phyloP scores from a whole-genome alignment of 495 filamentous ascomycete genomes.

The Podospora tetraspora region DNA sequence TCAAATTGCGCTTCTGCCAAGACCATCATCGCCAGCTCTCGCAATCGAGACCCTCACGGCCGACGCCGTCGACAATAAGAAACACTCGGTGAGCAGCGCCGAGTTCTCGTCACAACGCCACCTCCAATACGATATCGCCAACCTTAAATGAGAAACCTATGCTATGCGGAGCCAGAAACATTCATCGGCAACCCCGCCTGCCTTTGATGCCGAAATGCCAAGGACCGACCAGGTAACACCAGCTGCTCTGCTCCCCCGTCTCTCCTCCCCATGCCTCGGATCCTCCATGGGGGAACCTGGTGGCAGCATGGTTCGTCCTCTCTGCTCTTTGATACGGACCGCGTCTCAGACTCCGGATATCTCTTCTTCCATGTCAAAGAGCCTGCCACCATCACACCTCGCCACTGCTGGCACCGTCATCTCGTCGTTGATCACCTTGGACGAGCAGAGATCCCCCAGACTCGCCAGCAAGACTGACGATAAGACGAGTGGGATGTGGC shows the following conservation, averaged over 20 bases:
- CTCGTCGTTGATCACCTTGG: slow-evolving; percentile 1
- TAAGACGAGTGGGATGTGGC: background rate
- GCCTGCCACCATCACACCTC: background rate
- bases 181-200: background rate
- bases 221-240: background rate
- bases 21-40: background rate
- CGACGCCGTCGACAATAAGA: background rate
- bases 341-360: slow-evolving; percentile 24
- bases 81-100: background rate
- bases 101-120: background rate
- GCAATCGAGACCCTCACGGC: background rate
- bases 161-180: background rate
- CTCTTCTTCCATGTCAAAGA: slow-evolving; percentile 10
- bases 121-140: background rate
- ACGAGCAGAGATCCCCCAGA: slow-evolving; percentile 11
- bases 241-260: background rate
- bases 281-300: slow-evolving; percentile 1
- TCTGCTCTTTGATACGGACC: slow-evolving; percentile 15
- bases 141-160: background rate
- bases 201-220: background rate
- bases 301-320: slow-evolving; percentile 7
- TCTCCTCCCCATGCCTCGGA: background rate
- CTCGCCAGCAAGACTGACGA: background rate
- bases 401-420: background rate
- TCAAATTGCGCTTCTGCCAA: background rate